phyloP scores from a whole-genome alignment of 2,329 filamentous ascomycete species.

The Hymenoscyphus fructigenus region DNA sequence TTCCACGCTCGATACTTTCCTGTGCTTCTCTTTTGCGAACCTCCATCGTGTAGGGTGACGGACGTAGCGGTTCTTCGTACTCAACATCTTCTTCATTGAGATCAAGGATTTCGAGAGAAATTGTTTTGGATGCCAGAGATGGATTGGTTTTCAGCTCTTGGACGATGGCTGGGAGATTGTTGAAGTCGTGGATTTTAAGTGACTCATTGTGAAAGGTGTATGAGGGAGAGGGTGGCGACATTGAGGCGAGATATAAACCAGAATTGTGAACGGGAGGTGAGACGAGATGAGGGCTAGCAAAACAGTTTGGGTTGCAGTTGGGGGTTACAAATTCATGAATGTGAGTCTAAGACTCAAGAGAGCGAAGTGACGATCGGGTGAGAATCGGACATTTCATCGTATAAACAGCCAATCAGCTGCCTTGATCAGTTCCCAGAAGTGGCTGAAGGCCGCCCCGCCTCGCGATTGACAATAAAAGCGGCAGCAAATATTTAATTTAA shows the following conservation, averaged over 20 bases:
- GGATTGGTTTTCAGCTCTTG: neutral
- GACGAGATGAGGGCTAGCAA: neutral
- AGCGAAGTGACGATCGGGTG: too few species aligned
- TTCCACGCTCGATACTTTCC: neutral
- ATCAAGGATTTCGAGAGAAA: neutral
- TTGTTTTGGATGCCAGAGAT: neutral
- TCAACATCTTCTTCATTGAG: neutral
- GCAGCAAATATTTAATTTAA: too few species aligned
- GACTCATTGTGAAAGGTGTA: neutral
- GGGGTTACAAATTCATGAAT: neutral
- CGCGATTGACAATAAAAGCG: too few species aligned
- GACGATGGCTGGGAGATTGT: neutral
- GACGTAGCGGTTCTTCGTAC: neutral
- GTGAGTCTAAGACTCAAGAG: too few species aligned
- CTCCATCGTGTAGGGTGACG: neutral
- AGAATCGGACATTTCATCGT: neutral
- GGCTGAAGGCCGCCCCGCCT: too few species aligned
- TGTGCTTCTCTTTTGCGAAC: neutral
- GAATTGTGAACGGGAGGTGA: neutral
- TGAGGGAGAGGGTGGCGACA: neutral
- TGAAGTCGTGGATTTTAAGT: neutral
- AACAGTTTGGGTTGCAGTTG: too few species aligned
- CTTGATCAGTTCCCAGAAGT: too few species aligned
- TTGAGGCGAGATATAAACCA: neutral
- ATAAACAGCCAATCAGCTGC: too few species aligned